Base-by-base conservation (phyloP, 768 basidiomycete species). In the Suillus occidentalis region DNA sequence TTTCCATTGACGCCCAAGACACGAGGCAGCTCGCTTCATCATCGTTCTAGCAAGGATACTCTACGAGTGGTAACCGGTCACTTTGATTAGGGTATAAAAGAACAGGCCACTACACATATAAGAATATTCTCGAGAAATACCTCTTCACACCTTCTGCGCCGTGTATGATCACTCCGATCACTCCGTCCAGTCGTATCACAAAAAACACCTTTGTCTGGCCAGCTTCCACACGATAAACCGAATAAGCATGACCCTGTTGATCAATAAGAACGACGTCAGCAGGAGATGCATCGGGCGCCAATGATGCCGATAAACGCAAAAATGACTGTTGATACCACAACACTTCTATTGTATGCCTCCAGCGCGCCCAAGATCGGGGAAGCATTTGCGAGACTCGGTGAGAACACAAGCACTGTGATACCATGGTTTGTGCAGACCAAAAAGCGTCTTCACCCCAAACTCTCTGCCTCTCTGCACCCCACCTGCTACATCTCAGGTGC, bases 211-310 rank as follows among this genome's bases (percentile, higher is more conserved):
- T 66, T 4, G 68, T 68, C 52, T 76, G 77, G 7, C 72, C 72
- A 20, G 73, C 72, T 28, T 63, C 65, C 20, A 75, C 70, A 53
- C 70, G 71, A 69, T 83, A 83, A 1, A 75, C 72, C 2, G 67
- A 67, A 65, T 78, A 74, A 0, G 81, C 81, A 61, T 78, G 72
- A 10, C 78, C 78, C 1, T 68, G 67, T 13, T 64, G 62, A 65
- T 81, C 79, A 36, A 76, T 73, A 13, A 82, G 60, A 14, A 78
- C 72, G 25, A 70, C 72, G 63, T 76, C 74, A 1, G 74, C 74
- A 28, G n/a, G 22, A 28, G 43, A 40, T 61, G 25, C 52, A 59
- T 9, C 18, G 6, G 52, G 13, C 16, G n/a, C 6, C n/a, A 5
- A 28, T 16, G 56, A 3, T 13, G 34, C 31, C 0, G 47, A 47